Percentiles rank a stretch among this genome's conserved stretches.
Conservation (phyloP, 1,284 basidiomycete species). For the Pulchroboletus neoregius region DNA sequence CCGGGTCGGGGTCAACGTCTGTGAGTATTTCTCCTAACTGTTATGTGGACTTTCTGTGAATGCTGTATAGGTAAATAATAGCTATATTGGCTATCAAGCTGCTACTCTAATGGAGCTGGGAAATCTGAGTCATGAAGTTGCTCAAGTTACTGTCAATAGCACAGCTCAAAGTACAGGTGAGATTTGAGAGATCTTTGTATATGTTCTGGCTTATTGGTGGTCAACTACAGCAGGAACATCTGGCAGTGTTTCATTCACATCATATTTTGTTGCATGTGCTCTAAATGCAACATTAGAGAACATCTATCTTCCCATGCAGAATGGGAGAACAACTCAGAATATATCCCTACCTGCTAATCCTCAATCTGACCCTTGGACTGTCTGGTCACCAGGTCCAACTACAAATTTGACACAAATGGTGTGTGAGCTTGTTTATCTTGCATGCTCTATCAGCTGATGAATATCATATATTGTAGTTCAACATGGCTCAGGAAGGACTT, state of each 20-base stretch:
- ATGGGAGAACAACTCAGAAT: neutral
- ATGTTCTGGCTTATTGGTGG: neutral
- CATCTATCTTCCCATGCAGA: slow-evolving; percentile 2
- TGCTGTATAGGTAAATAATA: neutral
- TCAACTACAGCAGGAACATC: neutral
- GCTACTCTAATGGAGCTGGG: slow-evolving; percentile 3
- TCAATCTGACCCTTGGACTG: neutral
- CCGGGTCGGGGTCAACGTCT: neutral
- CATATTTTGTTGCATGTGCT: slow-evolving; percentile 9
- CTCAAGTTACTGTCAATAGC: neutral
- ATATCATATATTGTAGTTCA: neutral
- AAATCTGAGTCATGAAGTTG: neutral
- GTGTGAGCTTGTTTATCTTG: neutral
- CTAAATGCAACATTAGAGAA: neutral
- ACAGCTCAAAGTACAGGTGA: too few species aligned
- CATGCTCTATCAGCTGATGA: neutral
- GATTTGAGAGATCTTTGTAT: neutral
- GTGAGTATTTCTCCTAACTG: neutral
- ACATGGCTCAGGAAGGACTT: neutral
- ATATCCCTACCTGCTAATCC: too few species aligned
- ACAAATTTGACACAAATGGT: slow-evolving; percentile 1
- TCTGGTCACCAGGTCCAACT: slow-evolving; percentile 1
- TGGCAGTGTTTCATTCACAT: neutral
- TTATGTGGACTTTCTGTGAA: neutral
- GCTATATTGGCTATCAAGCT: neutral